Conservation (phyloP, 345 rosid species). For the Reutealis trisperma region DNA sequence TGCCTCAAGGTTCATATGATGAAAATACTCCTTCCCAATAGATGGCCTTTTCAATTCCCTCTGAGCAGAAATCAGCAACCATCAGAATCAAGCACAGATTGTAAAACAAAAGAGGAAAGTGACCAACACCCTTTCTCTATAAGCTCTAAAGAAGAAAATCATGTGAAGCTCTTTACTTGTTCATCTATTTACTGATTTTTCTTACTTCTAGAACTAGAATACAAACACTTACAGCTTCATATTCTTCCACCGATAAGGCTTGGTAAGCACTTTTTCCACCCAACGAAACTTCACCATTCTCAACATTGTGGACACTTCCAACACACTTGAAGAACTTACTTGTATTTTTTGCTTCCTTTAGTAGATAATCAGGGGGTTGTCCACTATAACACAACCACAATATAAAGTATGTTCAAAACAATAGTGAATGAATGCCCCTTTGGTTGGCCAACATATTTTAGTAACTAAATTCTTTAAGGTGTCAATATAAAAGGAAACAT, state of each 20-base stretch:
- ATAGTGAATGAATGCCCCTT: constrained; percentile 9
- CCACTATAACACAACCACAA: constrained; percentile 51
- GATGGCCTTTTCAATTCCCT: constrained; percentile 83
- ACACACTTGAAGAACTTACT: constrained; percentile 91
- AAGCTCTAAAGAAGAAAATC: neutral
- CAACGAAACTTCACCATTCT: constrained; percentile 51
- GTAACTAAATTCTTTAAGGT: neutral
- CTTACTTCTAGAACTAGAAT: constrained; percentile 6
- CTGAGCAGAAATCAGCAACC: constrained; percentile 45
- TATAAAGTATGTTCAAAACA: constrained; percentile 28
- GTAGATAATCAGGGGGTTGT: constrained; percentile 95
- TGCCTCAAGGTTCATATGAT: constrained; percentile 86
- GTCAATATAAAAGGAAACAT: neutral
- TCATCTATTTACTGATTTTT: constrained; percentile 5
- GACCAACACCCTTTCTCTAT: neutral
- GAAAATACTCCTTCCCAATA: constrained; percentile 95
- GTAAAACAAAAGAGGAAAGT: neutral
- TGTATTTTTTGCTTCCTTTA: constrained; percentile 89
- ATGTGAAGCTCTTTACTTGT: neutral
- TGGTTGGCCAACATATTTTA: neutral
- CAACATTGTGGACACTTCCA: constrained; percentile 73
- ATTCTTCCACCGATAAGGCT: constrained; percentile 82
- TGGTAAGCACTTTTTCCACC: constrained; percentile 69
- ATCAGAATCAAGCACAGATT: constrained; percentile 16
- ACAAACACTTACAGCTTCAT: constrained; percentile 79